These are phyloP conservation scores for Hypericum perforatum DNA, from an alignment of 345 rosid species.

Conservation along the genomic window DNA sequence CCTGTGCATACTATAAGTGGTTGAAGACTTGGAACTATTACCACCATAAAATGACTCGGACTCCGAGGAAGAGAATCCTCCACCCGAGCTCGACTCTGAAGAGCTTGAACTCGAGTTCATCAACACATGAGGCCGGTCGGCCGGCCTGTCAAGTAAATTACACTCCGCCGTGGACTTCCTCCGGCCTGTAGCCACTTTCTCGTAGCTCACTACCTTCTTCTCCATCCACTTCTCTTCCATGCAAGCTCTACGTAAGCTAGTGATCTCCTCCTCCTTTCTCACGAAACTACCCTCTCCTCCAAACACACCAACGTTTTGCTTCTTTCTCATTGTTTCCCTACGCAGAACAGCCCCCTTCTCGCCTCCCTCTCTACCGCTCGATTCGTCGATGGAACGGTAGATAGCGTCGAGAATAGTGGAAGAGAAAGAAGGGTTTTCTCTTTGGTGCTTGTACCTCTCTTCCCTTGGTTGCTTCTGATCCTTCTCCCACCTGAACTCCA, in stretches of 20 bases:
- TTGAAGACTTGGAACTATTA: not conserved
- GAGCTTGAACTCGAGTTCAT: slow-evolving; percentile 5
- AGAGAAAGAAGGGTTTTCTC: slow-evolving; percentile 24
- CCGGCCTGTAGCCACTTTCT: slow-evolving; percentile 16
- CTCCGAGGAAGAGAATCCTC: slow-evolving; percentile 4
- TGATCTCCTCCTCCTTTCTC: slow-evolving; percentile 7
- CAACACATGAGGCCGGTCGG: too few relatives aligned
- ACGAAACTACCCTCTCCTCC: not conserved
- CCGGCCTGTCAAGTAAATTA: too few relatives aligned
- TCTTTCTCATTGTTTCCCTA: slow-evolving; percentile 17
- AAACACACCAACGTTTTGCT: slow-evolving; percentile 4
- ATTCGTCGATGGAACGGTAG: slow-evolving; percentile 26
- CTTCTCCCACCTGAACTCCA: slow-evolving; percentile 38
- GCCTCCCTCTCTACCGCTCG: slow-evolving; percentile 3
- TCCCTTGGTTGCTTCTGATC: slow-evolving; percentile 15
- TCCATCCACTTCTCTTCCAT: slow-evolving; percentile 44
- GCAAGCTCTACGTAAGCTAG: slow-evolving; percentile 19
- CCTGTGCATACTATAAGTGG: slow-evolving; percentile 20
- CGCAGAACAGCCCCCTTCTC: slow-evolving; percentile 3
- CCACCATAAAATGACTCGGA: not conserved
- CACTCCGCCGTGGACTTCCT: slow-evolving; percentile 39
- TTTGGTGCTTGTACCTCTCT: slow-evolving; percentile 13
- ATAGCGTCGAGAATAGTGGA: slow-evolving; percentile 25
- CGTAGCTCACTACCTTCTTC: slow-evolving; percentile 23
- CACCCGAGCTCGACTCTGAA: slow-evolving; percentile 6